Evolutionary conservation across 164 flowering plant species (phyloP).

Genomic region (Santalum album): DNA sequence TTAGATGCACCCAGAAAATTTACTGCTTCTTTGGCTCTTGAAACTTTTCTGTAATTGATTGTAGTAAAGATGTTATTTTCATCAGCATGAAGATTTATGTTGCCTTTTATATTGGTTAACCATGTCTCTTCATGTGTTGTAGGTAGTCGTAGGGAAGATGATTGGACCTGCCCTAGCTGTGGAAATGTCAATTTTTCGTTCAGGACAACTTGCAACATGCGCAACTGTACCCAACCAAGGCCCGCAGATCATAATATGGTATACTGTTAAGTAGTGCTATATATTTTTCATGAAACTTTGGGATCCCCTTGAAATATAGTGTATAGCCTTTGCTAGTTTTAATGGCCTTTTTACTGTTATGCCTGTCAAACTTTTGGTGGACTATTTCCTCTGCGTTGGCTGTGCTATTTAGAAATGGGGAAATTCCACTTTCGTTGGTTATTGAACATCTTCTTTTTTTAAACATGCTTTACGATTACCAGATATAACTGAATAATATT

Average conservation of each 20-base stretch:
- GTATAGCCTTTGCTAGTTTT: not conserved
- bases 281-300: not conserved
- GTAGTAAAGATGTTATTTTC: too few relatives aligned
- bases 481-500: too few relatives aligned
- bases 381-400: too few relatives aligned
- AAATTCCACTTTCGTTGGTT: too few relatives aligned
- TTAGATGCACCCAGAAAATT: too few relatives aligned
- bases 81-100: too few relatives aligned
- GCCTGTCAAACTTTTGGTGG: not conserved
- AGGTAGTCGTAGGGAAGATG: constrained; percentile 99
- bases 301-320: not conserved
- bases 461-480: too few relatives aligned
- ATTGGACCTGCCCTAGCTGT: constrained; percentile 99
- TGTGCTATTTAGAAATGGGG: too few relatives aligned
- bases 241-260: constrained; percentile 88
- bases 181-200: constrained; percentile 98
- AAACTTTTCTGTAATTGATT: too few relatives aligned
- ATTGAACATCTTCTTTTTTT: too few relatives aligned
- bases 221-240: constrained; percentile 90
- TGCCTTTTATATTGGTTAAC: not conserved
- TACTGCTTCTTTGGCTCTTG: too few relatives aligned
- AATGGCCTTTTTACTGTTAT: not conserved
- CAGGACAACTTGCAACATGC: constrained; percentile 95
- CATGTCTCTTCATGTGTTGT: constrained; percentile 2
- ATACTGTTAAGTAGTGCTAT: constrained; percentile 12